Percentiles rank a stretch among this genome's conserved stretches.
phyloP scores from a whole-genome alignment of 108 stramenopile species.

The Cyclostephanos tholiformis region DNA sequence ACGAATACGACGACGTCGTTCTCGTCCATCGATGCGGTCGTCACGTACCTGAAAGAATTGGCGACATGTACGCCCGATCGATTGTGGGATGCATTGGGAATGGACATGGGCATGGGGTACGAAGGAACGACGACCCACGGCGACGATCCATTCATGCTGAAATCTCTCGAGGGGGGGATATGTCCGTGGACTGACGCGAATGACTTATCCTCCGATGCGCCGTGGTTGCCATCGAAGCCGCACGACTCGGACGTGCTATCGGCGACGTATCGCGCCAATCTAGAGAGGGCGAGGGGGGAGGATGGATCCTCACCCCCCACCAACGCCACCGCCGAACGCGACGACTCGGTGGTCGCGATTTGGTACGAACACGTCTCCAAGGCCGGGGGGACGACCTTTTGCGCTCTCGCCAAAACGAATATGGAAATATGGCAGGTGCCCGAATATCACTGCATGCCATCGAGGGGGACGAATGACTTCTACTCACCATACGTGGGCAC shows the following conservation, averaged over 20 bases:
- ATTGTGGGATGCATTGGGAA: constrained; percentile 30
- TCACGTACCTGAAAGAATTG: constrained; percentile 25
- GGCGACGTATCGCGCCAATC: constrained; percentile 8
- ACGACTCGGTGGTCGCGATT: constrained; percentile 17
- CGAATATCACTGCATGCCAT: constrained; percentile 58
- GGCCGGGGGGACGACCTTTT: constrained; percentile 55
- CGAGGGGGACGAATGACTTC: constrained; percentile 12
- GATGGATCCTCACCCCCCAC: no score
- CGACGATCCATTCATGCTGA: constrained; percentile 30
- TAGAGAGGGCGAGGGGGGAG: neutral
- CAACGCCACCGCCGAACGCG: neutral
- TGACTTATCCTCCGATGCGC: neutral
- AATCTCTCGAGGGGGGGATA: constrained; percentile 20
- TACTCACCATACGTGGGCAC: constrained; percentile 41
- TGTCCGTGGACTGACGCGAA: constrained; percentile 17
- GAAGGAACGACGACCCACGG: constrained; percentile 2
- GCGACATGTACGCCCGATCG: constrained; percentile 19
- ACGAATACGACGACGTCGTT: no score
- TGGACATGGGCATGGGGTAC: constrained; percentile 7
- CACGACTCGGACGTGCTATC: constrained; percentile 18
- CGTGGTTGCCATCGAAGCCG: constrained; percentile 40
- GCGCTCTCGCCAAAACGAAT: constrained; percentile 41
- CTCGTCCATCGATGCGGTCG: constrained; percentile 15
- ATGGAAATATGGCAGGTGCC: constrained; percentile 29
- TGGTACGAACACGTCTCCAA: constrained; percentile 58